A percentile compares a stretch with the other conserved stretches of the same genome.
Evolutionary conservation across 768 basidiomycete species (phyloP).

Genomic region (Suillus bovinus): DNA sequence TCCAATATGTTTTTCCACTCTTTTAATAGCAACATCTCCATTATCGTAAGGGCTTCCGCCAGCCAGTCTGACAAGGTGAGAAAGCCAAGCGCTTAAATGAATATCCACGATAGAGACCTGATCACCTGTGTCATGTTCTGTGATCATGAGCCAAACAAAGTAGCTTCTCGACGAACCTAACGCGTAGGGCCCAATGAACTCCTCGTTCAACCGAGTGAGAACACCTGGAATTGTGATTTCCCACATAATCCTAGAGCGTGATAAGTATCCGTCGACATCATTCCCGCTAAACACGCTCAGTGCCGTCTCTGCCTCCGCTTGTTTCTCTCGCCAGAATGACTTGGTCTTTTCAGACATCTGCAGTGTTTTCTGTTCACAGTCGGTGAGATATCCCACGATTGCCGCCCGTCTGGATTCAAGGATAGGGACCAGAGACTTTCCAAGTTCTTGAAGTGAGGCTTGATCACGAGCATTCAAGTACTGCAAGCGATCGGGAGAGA

Average conservation of each 20-base stretch:
- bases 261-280: conserved; percentile 51
- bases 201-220: conserved; percentile 49
- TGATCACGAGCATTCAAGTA: conserved; percentile 61
- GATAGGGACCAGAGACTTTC: conserved; percentile 40
- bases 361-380: conserved; percentile 48
- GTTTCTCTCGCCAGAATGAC: conserved; percentile 60
- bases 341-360: conserved; percentile 63
- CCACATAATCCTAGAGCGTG: conserved; percentile 54
- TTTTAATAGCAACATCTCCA: conserved; percentile 49
- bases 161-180: conserved; percentile 49
- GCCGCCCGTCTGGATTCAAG: conserved; percentile 50
- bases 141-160: neutral
- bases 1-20: conserved; percentile 54
- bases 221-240: conserved; percentile 46
- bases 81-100: conserved; percentile 77
- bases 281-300: conserved; percentile 50
- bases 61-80: conserved; percentile 55
- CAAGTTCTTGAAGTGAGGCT: conserved; percentile 49
- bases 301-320: conserved; percentile 42
- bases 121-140: conserved; percentile 52
- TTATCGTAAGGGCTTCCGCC: conserved; percentile 54
- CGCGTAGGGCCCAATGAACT: conserved; percentile 62
- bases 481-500: conserved; percentile 61
- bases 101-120: conserved; percentile 82
- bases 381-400: conserved; percentile 49